Percentiles rank a stretch among this genome's conserved stretches.
Conservation (phyloP, 2,329 filamentous ascomycete species). For the Claviceps spartinae region DNA sequence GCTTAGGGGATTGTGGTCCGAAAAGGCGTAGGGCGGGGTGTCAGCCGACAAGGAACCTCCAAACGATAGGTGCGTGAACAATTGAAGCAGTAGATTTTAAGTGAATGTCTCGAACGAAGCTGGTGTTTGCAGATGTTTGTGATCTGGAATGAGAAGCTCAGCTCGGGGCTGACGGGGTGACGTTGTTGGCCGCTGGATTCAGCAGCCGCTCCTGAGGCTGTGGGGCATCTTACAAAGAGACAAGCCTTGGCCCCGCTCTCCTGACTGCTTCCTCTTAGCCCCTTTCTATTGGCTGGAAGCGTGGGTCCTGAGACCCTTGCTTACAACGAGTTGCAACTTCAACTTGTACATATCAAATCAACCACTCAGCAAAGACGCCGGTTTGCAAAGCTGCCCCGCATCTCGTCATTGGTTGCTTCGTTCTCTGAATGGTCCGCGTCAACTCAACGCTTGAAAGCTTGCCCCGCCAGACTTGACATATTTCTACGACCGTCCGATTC, state of each 20-base stretch:
- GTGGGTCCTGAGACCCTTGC: no score
- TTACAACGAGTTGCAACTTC: no score
- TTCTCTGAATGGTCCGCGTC: not conserved
- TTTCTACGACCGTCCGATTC: conserved; percentile 3
- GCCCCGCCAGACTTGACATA: conserved; percentile 8
- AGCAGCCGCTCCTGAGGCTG: conserved; percentile 3
- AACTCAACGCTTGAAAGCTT: conserved; percentile 2
- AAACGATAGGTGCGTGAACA: not conserved
- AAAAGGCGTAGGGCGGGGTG: not conserved
- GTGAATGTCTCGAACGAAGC: not conserved
- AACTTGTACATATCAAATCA: no score
- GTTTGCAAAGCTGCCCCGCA: not conserved
- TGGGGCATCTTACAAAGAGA: not conserved
- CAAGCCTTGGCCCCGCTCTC: no score
- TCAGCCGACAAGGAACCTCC: not conserved
- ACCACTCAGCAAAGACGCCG: no score
- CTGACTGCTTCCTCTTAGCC: no score
- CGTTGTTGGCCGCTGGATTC: conserved; percentile 6
- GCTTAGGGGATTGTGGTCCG: not conserved
- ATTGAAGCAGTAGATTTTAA: not conserved
- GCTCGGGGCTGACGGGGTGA: conserved; percentile 7
- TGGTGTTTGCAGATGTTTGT: conserved; percentile 6
- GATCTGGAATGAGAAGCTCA: conserved; percentile 5
- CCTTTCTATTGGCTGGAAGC: no score
- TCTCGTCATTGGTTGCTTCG: not conserved